phyloP scores from a whole-genome alignment of 306 rosid genomes.

The Glycyrrhiza uralensis region DNA sequence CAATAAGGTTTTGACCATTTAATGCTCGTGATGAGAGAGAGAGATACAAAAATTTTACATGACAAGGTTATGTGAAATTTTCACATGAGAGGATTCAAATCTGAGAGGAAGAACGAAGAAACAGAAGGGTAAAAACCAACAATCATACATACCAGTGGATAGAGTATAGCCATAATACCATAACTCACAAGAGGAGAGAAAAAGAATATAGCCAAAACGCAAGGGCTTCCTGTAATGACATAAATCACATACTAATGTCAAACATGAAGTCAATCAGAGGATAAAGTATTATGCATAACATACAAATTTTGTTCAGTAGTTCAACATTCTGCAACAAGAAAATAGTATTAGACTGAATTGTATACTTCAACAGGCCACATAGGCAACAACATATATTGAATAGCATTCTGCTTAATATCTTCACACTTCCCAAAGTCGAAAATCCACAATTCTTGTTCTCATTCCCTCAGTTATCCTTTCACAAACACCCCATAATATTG shows the following conservation, averaged over 20 bases:
- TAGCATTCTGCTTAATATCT: constrained; percentile 5
- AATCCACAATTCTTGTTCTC: background rate
- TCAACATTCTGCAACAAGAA: background rate
- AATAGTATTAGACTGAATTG: background rate
- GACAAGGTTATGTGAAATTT: background rate
- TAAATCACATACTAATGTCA: constrained; percentile 26
- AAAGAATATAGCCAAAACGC: constrained; percentile 75
- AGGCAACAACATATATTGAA: constrained; percentile 17
- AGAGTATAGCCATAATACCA: constrained; percentile 86
- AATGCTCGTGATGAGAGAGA: background rate
- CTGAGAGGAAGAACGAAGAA: constrained; percentile 10
- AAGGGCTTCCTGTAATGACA: constrained; percentile 82
- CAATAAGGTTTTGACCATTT: background rate
- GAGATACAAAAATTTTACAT: background rate
- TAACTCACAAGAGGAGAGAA: constrained; percentile 88
- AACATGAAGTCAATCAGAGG: constrained; percentile 21
- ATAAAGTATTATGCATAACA: background rate
- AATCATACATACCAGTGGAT: constrained; percentile 65
- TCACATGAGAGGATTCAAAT: background rate
- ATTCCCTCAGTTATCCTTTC: constrained; percentile 5
- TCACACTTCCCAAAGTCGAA: background rate
- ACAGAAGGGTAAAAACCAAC: background rate
- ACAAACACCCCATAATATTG: background rate
- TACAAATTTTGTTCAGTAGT: background rate
- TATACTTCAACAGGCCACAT: background rate